Percentiles rank a stretch among this genome's conserved stretches.
Conservation (phyloP, 139 green algal species). For the Chloropicon primus region DNA sequence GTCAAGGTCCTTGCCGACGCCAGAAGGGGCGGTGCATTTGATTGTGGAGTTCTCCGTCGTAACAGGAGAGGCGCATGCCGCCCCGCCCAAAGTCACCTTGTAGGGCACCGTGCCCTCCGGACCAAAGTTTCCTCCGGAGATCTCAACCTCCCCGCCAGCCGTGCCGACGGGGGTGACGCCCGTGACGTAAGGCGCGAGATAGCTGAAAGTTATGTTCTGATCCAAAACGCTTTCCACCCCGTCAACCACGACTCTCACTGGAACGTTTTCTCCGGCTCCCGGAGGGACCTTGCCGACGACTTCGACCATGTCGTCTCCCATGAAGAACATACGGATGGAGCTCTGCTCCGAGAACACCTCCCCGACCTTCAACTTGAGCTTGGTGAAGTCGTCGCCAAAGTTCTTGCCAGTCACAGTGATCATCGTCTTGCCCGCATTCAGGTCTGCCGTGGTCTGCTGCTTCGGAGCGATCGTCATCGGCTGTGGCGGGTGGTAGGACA, state of each 20-base stretch:
- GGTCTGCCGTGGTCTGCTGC: background rate
- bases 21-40: slow-evolving; percentile 3
- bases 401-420: background rate
- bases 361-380: background rate
- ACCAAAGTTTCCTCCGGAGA: slow-evolving; percentile 13
- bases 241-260: slow-evolving; percentile 3
- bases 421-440: background rate
- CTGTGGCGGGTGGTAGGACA: slow-evolving; percentile 1
- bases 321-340: background rate
- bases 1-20: slow-evolving; percentile 4
- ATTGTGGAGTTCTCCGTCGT: slow-evolving; percentile 7
- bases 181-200: slow-evolving; percentile 4
- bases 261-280: slow-evolving; percentile 5
- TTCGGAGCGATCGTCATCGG: background rate
- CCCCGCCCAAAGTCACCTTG: slow-evolving; percentile 5
- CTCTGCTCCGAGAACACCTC: background rate
- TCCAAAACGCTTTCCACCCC: background rate
- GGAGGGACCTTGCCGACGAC: background rate
- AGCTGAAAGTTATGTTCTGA: slow-evolving; percentile 1
- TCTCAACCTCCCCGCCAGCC: slow-evolving; percentile 1
- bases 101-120: background rate
- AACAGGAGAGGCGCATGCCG: background rate
- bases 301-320: background rate
- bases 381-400: slow-evolving; percentile 9
- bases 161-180: background rate